These are phyloP conservation scores for Exophiala viscosa DNA, from an alignment of 2,329 filamentous ascomycete genomes.

Conservation along the genomic window DNA sequence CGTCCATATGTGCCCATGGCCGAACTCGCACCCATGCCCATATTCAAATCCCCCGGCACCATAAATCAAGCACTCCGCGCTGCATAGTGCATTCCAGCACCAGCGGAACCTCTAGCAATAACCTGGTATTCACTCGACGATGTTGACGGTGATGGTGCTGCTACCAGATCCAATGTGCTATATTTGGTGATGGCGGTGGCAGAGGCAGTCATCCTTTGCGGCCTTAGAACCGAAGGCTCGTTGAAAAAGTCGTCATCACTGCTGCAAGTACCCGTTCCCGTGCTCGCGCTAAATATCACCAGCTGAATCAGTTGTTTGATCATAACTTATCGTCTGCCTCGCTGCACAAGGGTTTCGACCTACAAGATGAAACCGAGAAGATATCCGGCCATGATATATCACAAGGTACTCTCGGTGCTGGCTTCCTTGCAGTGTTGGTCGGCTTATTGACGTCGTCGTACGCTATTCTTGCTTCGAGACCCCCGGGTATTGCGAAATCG, in stretches of 20 bases:
- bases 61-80: slow-evolving; percentile 19
- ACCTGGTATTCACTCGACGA: slow-evolving; percentile 10
- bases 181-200: slow-evolving; percentile 11
- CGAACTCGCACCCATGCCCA: no score
- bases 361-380: slow-evolving; percentile 15
- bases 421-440: no score
- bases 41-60: no score
- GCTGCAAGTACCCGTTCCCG: background rate
- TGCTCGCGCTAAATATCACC: slow-evolving; percentile 15
- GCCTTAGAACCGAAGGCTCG: slow-evolving; percentile 24
- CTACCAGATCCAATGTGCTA: background rate
- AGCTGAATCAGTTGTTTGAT: slow-evolving; percentile 17
- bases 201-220: slow-evolving; percentile 21
- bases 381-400: slow-evolving; percentile 8
- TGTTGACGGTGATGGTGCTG: slow-evolving; percentile 3
- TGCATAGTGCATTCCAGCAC: slow-evolving; percentile 20
- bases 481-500: no score
- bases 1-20: no score
- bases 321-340: slow-evolving; percentile 4
- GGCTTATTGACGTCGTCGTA: no score
- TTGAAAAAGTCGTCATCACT: slow-evolving; percentile 25
- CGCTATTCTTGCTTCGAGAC: background rate
- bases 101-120: slow-evolving; percentile 12
- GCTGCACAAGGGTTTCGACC: no score
- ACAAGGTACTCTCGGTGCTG: background rate